phyloP scores from a whole-genome alignment of 2,329 filamentous ascomycete genomes.

The Alternaria triticina region DNA sequence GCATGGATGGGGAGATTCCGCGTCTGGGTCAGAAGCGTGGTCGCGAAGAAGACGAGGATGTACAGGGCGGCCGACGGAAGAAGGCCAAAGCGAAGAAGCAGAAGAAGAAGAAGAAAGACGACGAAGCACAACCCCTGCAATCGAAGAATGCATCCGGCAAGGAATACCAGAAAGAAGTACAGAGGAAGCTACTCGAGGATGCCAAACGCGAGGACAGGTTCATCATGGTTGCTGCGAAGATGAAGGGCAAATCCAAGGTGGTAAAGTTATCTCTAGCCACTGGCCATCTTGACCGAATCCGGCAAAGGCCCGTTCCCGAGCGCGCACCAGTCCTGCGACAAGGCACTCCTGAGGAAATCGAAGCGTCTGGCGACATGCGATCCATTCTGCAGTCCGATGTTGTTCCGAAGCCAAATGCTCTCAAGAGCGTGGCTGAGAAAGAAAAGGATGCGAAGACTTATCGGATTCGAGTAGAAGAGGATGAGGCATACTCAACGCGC shows the following conservation, averaged over 20 bases:
- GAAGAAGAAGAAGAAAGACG: constrained; percentile 49
- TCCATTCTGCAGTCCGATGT: constrained; percentile 49
- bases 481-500: constrained; percentile 49
- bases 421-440: constrained; percentile 26
- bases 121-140: constrained; percentile 41
- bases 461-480: constrained; percentile 47
- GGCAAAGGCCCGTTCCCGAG: constrained; percentile 39
- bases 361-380: constrained; percentile 23
- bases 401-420: constrained; percentile 22
- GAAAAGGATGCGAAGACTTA: constrained; percentile 44
- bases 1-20: constrained; percentile 35
- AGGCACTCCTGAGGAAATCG: constrained; percentile 30
- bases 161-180: constrained; percentile 56
- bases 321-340: constrained; percentile 26
- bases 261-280: constrained; percentile 50
- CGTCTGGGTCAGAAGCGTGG: constrained; percentile 42
- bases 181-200: constrained; percentile 52
- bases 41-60: constrained; percentile 36
- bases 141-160: constrained; percentile 53
- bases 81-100: constrained; percentile 32
- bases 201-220: constrained; percentile 53
- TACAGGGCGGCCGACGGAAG: constrained; percentile 23
- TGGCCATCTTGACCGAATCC: constrained; percentile 46
- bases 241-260: constrained; percentile 54
- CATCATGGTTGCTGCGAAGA: constrained; percentile 54